Conservation (phyloP, 441 rosid species). For the Dalechampia spathulata region DNA sequence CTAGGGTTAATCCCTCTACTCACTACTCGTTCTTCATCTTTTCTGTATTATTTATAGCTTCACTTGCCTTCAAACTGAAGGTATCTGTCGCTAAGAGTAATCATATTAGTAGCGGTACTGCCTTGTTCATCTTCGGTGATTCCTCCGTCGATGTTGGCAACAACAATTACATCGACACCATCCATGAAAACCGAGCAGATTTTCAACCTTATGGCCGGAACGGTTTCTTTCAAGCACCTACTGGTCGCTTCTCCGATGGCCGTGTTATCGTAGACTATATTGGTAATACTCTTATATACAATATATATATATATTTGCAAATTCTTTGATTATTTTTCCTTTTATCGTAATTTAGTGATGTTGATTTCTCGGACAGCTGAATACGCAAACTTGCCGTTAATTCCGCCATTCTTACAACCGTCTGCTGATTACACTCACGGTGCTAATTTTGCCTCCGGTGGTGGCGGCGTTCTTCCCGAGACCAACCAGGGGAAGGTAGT, state of each 20-base stretch:
- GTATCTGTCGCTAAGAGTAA: slow-evolving; percentile 4
- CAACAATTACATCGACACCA: slow-evolving; percentile 39
- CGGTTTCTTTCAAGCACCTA: slow-evolving; percentile 35
- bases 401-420: slow-evolving; percentile 41
- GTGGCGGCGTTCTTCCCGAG: slow-evolving; percentile 42
- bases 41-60: slow-evolving; percentile 3
- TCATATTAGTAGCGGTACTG: slow-evolving; percentile 10
- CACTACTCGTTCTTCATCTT: neutral
- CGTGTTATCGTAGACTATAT: slow-evolving; percentile 49
- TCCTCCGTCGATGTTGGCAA: slow-evolving; percentile 48
- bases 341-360: neutral
- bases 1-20: slow-evolving; percentile 5
- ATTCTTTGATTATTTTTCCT: too few relatives aligned
- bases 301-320: too few relatives aligned
- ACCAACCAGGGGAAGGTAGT: slow-evolving; percentile 35
- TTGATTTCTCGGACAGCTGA: slow-evolving; percentile 26
- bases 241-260: slow-evolving; percentile 56
- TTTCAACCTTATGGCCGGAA: slow-evolving; percentile 38
- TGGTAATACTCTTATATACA: slow-evolving; percentile 20
- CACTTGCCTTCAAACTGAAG: neutral
- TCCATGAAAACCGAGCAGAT: slow-evolving; percentile 33
- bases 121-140: slow-evolving; percentile 52
- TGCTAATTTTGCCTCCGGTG: slow-evolving; percentile 49
- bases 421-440: slow-evolving; percentile 30
- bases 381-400: slow-evolving; percentile 40